Conservation (phyloP, 257 asterid species). For the Paraleonurus japonicus region DNA sequence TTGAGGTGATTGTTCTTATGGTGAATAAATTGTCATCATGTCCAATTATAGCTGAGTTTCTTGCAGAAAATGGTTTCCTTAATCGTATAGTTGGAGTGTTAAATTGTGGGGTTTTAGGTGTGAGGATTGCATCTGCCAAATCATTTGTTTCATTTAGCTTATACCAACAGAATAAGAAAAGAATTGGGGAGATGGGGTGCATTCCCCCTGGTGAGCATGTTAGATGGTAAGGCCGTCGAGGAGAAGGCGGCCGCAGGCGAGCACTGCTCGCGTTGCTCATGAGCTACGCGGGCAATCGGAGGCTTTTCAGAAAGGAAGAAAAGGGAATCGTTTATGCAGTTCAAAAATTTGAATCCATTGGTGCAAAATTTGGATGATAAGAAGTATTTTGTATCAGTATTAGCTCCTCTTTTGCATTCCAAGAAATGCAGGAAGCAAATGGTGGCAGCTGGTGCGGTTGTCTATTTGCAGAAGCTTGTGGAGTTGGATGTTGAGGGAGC, state of each 20-base stretch:
- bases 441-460: slow-evolving; percentile 60
- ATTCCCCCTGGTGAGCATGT: slow-evolving; percentile 55
- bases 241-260: slow-evolving; percentile 77
- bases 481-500: slow-evolving; percentile 71
- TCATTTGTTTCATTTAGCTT: slow-evolving; percentile 56
- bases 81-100: slow-evolving; percentile 46
- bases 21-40: slow-evolving; percentile 53
- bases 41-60: slow-evolving; percentile 53
- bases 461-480: slow-evolving; percentile 62
- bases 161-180: slow-evolving; percentile 51
- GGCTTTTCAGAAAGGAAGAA: slow-evolving; percentile 68
- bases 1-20: slow-evolving; percentile 65
- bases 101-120: slow-evolving; percentile 54
- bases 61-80: slow-evolving; percentile 54
- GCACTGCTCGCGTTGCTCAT: slow-evolving; percentile 51
- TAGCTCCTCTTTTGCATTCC: slow-evolving; percentile 50
- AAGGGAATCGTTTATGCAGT: slow-evolving; percentile 56
- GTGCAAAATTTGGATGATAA: slow-evolving; percentile 53
- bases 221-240: slow-evolving; percentile 71
- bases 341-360: slow-evolving; percentile 56
- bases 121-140: slow-evolving; percentile 62
- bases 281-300: slow-evolving; percentile 52
- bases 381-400: slow-evolving; percentile 40
- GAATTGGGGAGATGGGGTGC: slow-evolving; percentile 86
- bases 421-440: slow-evolving; percentile 75